Percentiles rank a stretch among this genome's conserved stretches.
Evolutionary conservation across 192 early-diverging fungal species (phyloP).

Genomic region (Mortierella alpina): DNA sequence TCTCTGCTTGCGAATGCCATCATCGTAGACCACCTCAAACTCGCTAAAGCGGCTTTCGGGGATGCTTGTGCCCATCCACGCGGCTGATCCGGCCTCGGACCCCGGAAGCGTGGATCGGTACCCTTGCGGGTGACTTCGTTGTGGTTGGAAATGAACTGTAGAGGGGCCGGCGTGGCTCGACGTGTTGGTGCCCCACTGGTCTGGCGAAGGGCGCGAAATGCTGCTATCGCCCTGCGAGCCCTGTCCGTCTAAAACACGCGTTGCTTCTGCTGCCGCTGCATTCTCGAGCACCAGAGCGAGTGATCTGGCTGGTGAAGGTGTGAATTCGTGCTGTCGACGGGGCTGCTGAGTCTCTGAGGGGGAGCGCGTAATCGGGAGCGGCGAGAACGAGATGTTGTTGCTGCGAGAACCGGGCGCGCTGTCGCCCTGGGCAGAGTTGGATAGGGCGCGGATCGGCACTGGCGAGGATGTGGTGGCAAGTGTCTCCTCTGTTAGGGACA

Average conservation of each 20-base stretch:
- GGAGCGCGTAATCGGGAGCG: not conserved
- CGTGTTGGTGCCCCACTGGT: not conserved
- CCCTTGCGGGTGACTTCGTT: not conserved
- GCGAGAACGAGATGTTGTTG: constrained; percentile 22
- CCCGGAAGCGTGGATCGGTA: constrained; percentile 5
- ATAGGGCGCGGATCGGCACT: constrained; percentile 4
- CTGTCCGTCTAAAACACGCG: not conserved
- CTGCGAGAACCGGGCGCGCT: no score
- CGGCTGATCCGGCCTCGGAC: constrained; percentile 9
- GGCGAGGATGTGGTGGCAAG: not conserved
- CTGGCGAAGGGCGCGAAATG: not conserved
- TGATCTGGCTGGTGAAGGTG: constrained; percentile 24
- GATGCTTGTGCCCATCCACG: constrained; percentile 34
- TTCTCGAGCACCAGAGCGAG: constrained; percentile 20
- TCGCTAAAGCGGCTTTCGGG: constrained; percentile 48
- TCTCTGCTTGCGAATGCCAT: constrained; percentile 49
- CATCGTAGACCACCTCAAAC: constrained; percentile 53
- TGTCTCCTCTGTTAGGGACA: not conserved
- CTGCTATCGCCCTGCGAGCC: no score
- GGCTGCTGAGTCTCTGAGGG: constrained; percentile 17
- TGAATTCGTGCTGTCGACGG: constrained; percentile 13
- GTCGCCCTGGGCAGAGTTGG: not conserved
- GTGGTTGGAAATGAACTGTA: constrained; percentile 31
- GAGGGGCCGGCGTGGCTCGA: constrained; percentile 13
- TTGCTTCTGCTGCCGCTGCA: not conserved